A percentile compares a stretch with the other conserved stretches of the same genome.
These are phyloP conservation scores for Diplocarpon rosae DNA, from an alignment of 2,329 filamentous ascomycete genomes.

Conservation along the genomic window DNA sequence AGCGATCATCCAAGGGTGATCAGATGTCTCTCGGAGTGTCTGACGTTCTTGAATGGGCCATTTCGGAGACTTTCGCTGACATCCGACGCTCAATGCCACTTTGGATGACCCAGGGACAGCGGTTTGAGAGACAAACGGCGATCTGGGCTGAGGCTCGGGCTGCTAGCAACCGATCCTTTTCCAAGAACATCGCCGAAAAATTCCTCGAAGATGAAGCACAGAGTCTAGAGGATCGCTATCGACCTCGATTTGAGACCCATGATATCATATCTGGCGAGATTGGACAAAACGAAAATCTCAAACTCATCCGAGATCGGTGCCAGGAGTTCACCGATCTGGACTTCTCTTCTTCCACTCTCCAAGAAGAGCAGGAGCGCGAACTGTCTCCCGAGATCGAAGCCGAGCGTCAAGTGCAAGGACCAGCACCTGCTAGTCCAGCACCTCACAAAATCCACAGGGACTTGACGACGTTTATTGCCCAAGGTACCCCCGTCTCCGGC, in stretches of 20 bases:
- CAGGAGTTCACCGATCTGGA: constrained; percentile 27
- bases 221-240: constrained; percentile 40
- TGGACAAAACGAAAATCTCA: not conserved
- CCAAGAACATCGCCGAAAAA: not conserved
- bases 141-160: constrained; percentile 1
- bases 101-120: constrained; percentile 49
- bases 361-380: constrained; percentile 61
- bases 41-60: constrained; percentile 49
- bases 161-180: not conserved
- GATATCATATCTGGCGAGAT: not conserved
- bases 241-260: not conserved
- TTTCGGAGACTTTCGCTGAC: constrained; percentile 44
- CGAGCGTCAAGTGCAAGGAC: constrained; percentile 43
- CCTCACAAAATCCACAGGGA: constrained; percentile 34
- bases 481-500: constrained; percentile 22
- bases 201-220: constrained; percentile 43
- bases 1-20: constrained; percentile 8
- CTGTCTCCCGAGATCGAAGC: constrained; percentile 51
- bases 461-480: constrained; percentile 31
- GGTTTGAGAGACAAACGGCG: constrained; percentile 31
- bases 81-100: constrained; percentile 39
- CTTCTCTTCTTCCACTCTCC: constrained; percentile 31
- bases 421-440: constrained; percentile 30
- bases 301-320: constrained; percentile 28
- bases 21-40: constrained; percentile 32